Evolutionary conservation across 164 flowering plant genomes (phyloP), one percentile per base, ranked within the genome.

Genomic region (Annona squamosa): DNA sequence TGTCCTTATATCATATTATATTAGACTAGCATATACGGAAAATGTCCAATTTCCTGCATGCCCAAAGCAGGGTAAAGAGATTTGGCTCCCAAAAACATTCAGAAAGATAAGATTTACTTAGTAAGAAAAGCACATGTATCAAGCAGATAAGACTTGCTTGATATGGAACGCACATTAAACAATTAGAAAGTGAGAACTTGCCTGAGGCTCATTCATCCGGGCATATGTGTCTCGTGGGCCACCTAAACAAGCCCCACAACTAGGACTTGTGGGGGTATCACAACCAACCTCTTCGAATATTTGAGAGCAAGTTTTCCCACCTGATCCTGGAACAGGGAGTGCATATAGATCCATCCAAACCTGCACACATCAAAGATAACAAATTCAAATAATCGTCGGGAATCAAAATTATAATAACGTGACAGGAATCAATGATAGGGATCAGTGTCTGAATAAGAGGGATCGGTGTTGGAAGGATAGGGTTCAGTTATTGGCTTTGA

Each of bases 231-330:
- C 99, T 82, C 80, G 86, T 17, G 98, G 99, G 62, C 99, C 99
- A 75, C 99, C 98, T 82, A 96, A 79, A 80, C 98, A 96, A 74
- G 99, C 99, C 78, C 92, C 98, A 79, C 98, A 96, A 73, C 84
- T 87, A 70, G 99, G 99, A 77, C 94, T 96, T 66, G 97, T 86
- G 47, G 99, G 99, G 13, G 95, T 88, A 82, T 96, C 99, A 82
- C 99, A 96, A 57, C 99, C 98, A 72, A 97, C 99, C 80, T 93
- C 98, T 80, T 96, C 99, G 80, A 96, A 93, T 81, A 96, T 93
- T 82, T 91, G 98, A 10, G 99, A 89, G 82, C 98, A 93, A 19
- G 99, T 96, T 85, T 93, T 96, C 56, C 98, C 99, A 73, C 98
- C 98, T 67, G 97, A 81, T 73, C 97, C 97, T 46, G 98, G 97